Evolutionary conservation across 208 protist genomes (phyloP).

Genomic region (Leishmania braziliensis): DNA sequence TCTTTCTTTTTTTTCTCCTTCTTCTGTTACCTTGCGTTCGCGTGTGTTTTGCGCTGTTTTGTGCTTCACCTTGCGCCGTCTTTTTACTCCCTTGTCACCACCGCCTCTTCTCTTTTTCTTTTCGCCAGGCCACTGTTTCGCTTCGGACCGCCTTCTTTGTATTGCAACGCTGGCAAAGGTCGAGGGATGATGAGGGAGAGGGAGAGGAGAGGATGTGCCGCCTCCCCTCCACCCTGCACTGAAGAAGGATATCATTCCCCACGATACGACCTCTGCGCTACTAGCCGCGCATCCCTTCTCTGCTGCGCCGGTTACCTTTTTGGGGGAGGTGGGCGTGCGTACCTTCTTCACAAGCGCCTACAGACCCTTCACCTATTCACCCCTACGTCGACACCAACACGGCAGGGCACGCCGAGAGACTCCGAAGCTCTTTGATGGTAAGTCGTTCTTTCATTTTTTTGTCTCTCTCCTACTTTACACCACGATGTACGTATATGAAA

Average conservation of each 20-base stretch:
- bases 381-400: neutral
- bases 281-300: neutral
- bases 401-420: neutral
- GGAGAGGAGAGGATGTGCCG: neutral
- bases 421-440: neutral
- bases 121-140: neutral
- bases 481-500: neutral
- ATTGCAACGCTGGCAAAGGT: too few species aligned
- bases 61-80: neutral
- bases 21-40: neutral
- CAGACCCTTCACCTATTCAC: neutral
- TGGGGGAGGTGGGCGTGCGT: neutral
- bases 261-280: neutral
- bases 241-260: neutral
- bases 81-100: neutral
- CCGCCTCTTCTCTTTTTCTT: neutral
- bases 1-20: neutral
- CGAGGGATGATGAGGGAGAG: neutral
- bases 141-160: neutral
- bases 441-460: neutral
- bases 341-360: neutral
- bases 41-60: neutral
- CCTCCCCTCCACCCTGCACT: neutral
- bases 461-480: neutral
- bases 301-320: neutral